Conservation (phyloP, 768 basidiomycete genomes). For the Phylloporus arenicola region DNA sequence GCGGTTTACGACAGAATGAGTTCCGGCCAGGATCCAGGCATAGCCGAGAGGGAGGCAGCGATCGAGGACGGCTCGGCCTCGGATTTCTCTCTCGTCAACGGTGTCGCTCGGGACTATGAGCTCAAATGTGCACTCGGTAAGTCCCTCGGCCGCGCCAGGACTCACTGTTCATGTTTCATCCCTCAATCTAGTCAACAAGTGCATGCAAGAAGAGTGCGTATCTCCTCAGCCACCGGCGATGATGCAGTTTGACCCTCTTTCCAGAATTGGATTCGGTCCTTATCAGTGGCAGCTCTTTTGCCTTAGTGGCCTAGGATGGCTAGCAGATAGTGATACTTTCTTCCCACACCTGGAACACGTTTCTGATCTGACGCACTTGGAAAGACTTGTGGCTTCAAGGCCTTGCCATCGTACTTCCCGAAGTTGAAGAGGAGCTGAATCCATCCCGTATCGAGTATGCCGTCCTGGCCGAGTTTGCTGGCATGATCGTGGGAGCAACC, state of each 20-base stretch:
- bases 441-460: conserved; percentile 42
- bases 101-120: conserved; percentile 29
- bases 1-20: conserved; percentile 5
- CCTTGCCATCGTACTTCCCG: conserved; percentile 41
- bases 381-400: conserved; percentile 41
- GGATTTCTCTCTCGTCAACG: conserved; percentile 11
- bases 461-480: conserved; percentile 43
- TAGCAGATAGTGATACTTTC: conserved; percentile 40
- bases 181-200: conserved; percentile 38
- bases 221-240: conserved; percentile 4
- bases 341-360: conserved; percentile 18
- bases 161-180: background rate
- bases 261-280: conserved; percentile 45
- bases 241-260: background rate
- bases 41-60: conserved; percentile 14
- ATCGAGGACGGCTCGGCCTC: conserved; percentile 13
- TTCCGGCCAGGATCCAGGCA: background rate
- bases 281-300: conserved; percentile 46
- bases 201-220: conserved; percentile 42
- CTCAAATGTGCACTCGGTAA: conserved; percentile 31
- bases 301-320: conserved; percentile 45
- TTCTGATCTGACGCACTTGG: background rate
- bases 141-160: background rate
- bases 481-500: conserved; percentile 45
- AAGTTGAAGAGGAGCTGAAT: conserved; percentile 39